Base-by-base conservation (phyloP, 108 stramenopile genomes). In the Fistulifera solaris region DNA sequence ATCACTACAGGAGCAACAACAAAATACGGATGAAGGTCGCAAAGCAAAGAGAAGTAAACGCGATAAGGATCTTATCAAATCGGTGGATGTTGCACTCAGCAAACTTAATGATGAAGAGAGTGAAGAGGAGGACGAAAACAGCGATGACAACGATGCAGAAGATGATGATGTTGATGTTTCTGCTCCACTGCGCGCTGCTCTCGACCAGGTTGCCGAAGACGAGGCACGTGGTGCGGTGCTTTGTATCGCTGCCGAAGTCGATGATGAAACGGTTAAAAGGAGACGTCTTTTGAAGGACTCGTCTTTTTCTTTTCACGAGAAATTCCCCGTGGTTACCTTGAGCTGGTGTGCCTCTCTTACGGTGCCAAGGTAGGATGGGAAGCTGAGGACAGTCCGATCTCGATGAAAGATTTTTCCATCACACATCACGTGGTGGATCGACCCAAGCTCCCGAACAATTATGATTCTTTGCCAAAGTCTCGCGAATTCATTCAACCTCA, bases 401-500 rank as follows among this genome's bases (percentile, higher is more conserved):
- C 63, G 0, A 67, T 65, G 12, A 73, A 79, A 16, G 98, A 98
- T 63, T 58, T 82, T 7, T 67, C 67, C 54, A 96, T 98, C 61
- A 99, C 97, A 4, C 98, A 99, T 66, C 89, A 96, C 61, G 66
- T 98, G 47, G 68, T 83, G 11, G 96, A 97, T 59, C 83, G 93
- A 14, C 86, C 90, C 14, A 83, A 77, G 42, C 68, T 93, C 8
- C 74, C 72, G 13, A 45, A 73, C n/a, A 71, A 54, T 27, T 88
- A 81, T 53, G 52, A 63, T 42, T 61, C 56, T 39, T 50, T 86
- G 49, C 86, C 76, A 11, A 89, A 84, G 70, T 83, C 82, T 12
- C 59, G 96, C 53, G 98, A 99, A 67, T 95, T 68, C 58, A 73
- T 99, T 22, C 98, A 99, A 66, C 98, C 98, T 13, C 98, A 99